Evolutionary conservation across 352 stramenopile genomes (phyloP).

Genomic region (Phytophthora agathidicida): DNA sequence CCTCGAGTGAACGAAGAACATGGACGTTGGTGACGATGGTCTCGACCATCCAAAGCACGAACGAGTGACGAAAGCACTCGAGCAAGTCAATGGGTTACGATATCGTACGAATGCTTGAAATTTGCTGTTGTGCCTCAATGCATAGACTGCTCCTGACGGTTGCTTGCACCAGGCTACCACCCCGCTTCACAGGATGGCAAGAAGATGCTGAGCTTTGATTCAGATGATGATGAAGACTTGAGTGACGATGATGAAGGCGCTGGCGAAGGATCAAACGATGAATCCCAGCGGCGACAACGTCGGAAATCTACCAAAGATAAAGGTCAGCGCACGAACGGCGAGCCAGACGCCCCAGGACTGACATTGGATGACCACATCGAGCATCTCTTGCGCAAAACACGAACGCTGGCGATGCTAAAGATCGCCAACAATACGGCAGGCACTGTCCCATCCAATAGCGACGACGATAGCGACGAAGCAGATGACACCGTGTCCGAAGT

Average conservation of each 20-base stretch:
- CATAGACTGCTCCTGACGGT: neutral
- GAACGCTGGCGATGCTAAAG: slow-evolving; percentile 70
- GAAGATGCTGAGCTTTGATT: slow-evolving; percentile 51
- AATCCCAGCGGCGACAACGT: slow-evolving; percentile 5
- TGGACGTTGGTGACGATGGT: slow-evolving; percentile 24
- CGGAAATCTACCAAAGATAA: slow-evolving; percentile 5
- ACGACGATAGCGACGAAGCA: slow-evolving; percentile 48
- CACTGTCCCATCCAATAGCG: slow-evolving; percentile 53
- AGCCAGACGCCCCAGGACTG: slow-evolving; percentile 9
- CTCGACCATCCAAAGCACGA: slow-evolving; percentile 51
- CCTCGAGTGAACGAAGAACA: no score
- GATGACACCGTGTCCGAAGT: slow-evolving; percentile 45
- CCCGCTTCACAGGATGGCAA: slow-evolving; percentile 42
- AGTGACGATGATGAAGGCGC: slow-evolving; percentile 6
- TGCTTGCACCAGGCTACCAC: slow-evolving; percentile 50
- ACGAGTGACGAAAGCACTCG: slow-evolving; percentile 64
- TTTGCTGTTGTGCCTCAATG: neutral
- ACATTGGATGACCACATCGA: slow-evolving; percentile 78
- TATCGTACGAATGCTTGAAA: slow-evolving; percentile 49
- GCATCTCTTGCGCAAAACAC: slow-evolving; percentile 64
- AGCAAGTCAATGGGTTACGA: slow-evolving; percentile 72
- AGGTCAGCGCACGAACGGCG: neutral
- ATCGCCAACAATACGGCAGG: slow-evolving; percentile 79
- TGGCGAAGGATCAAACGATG: slow-evolving; percentile 5
- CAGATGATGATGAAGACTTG: slow-evolving; percentile 42